Evolutionary conservation across 2,329 filamentous ascomycete genomes (phyloP), one percentile per base, ranked within the genome.

Genomic region (Neurospora crassa): DNA sequence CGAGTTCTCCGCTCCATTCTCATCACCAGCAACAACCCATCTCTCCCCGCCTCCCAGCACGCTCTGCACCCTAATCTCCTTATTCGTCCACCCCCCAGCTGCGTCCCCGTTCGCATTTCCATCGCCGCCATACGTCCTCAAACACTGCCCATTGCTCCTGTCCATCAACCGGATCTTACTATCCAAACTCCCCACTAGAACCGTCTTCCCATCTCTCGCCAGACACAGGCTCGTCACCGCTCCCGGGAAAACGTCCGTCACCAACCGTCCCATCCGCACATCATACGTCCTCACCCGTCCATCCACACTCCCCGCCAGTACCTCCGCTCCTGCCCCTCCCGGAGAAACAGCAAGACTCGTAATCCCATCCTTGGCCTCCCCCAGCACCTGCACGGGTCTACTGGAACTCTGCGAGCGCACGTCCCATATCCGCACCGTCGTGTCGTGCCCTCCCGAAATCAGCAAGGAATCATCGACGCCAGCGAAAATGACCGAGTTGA

Each of bases 231-330:
- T 94, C 8, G 93, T 97, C n/a, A 97, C 91, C 72, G 84, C 84
- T 1, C 83, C 86, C 70, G 88, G 88, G 69, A 96, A 82, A 1
- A 93, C 88, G 81, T 97, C 93, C 1, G 88, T 88, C 5, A 88
- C 87, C 68, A 90, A 85, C 69, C 84, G 84, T 0, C 94, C 94
- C 85, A 88, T 91, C 70, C 93, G 86, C 53, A 97, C 82, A 82
- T 98, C 95, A 81, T 98, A 97, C 72, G 86, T 86, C 70, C 95
- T 84, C 0, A 96, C 88, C 71, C 91, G 85, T 2, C 94, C 94
- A 81, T 98, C 95, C 71, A 97, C 92, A 79, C 92, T 94, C 0
- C 91, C 93, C 1, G 88, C 86, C 1, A 93, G 81, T 68, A 98
- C 88, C 80, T 89, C 87, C 8, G 83, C 40, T 37, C 34, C 34